These are phyloP conservation scores for Diaporthe sp. DNA, from an alignment of 2,329 filamentous ascomycete genomes.

Conservation along the genomic window DNA sequence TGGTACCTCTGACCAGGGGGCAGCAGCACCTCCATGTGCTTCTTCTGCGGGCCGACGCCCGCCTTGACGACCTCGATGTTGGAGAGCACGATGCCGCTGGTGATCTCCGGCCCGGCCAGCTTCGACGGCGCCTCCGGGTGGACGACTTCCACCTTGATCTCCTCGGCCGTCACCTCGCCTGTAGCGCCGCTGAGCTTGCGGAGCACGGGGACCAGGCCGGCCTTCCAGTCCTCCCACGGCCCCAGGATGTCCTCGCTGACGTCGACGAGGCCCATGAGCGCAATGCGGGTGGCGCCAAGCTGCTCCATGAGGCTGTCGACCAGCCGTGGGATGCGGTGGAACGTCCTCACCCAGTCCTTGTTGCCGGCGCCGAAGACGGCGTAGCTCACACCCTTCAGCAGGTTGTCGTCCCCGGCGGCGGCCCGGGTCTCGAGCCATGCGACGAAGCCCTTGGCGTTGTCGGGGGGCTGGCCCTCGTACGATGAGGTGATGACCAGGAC, in stretches of 20 bases:
- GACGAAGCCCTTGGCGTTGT: conserved; percentile 69
- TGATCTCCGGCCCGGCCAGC: conserved; percentile 41
- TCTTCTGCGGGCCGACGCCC: conserved; percentile 43
- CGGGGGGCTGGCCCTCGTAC: conserved; percentile 71
- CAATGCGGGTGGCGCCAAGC: conserved; percentile 60
- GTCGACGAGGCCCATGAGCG: conserved; percentile 60
- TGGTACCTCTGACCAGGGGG: conserved; percentile 63
- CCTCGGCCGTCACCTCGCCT: conserved; percentile 37
- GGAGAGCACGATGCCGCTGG: conserved; percentile 34
- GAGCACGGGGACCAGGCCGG: conserved; percentile 53
- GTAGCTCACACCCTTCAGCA: conserved; percentile 63
- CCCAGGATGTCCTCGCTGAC: conserved; percentile 65
- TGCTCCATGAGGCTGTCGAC: conserved; percentile 59
- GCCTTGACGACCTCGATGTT: conserved; percentile 42
- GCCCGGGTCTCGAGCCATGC: conserved; percentile 65
- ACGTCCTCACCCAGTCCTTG: conserved; percentile 58
- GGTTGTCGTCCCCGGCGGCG: conserved; percentile 47
- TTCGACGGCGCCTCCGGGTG: conserved; percentile 41
- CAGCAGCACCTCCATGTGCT: conserved; percentile 45
- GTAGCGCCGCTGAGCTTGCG: conserved; percentile 41
- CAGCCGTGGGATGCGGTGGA: conserved; percentile 64
- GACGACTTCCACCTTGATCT: conserved; percentile 41
- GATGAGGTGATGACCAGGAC: conserved; percentile 68
- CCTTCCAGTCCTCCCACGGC: conserved; percentile 65
- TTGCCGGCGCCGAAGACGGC: conserved; percentile 70